Percentiles rank a stretch among this genome's conserved stretches.
phyloP scores from a whole-genome alignment of 2,329 filamentous ascomycete species.

The Tolypocladium ophioglossoides region DNA sequence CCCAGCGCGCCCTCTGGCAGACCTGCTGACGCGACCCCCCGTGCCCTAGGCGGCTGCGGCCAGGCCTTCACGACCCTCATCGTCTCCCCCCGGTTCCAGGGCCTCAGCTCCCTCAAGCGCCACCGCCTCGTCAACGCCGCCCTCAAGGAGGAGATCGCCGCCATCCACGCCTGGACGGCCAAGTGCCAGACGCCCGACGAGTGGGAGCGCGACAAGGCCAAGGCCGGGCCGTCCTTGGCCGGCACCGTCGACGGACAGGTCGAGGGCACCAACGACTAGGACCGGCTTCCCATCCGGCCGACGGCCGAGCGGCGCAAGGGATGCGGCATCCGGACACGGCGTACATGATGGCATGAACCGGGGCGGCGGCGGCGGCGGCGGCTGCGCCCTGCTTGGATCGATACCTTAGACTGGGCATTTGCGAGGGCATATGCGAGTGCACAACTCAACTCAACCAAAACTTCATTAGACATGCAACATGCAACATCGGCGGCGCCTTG shows the following conservation, averaged over 20 bases:
- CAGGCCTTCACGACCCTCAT: slow-evolving; percentile 50
- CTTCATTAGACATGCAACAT: neutral
- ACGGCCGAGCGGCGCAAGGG: neutral
- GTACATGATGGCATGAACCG: neutral
- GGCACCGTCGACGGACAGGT: slow-evolving; percentile 34
- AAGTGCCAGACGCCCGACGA: slow-evolving; percentile 89
- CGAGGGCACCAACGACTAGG: slow-evolving; percentile 14
- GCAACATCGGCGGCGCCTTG: neutral
- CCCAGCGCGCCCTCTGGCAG: too few species aligned
- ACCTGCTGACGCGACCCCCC: neutral
- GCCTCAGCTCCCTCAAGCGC: slow-evolving; percentile 68
- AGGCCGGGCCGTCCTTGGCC: slow-evolving; percentile 27
- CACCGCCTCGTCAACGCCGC: slow-evolving; percentile 78
- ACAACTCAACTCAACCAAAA: neutral
- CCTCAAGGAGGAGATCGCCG: slow-evolving; percentile 78
- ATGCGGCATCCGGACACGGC: neutral
- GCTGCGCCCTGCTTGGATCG: neutral
- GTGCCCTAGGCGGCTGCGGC: slow-evolving; percentile 43
- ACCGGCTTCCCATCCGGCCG: neutral
- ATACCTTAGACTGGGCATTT: neutral
- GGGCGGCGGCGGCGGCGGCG: neutral
- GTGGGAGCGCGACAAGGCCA: slow-evolving; percentile 57
- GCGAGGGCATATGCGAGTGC: too few species aligned
- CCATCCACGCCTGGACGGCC: slow-evolving; percentile 90
- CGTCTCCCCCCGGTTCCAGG: slow-evolving; percentile 56